Evolutionary conservation across 2,329 filamentous ascomycete species (phyloP).

Genomic region (Fusarium metavorans): DNA sequence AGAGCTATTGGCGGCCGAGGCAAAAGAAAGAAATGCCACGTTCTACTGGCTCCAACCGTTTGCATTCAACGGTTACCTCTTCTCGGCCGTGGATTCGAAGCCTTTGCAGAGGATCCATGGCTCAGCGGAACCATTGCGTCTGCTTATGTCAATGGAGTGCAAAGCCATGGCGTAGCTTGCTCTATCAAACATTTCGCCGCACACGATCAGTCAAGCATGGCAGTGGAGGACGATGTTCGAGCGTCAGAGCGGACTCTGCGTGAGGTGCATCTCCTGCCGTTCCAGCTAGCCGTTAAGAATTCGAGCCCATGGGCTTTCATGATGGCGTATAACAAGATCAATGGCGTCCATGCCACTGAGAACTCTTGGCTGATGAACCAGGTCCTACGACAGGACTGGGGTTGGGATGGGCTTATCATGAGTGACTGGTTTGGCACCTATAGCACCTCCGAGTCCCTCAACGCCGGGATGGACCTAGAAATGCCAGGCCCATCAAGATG

Average conservation of each 20-base stretch:
- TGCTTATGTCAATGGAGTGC: constrained; percentile 49
- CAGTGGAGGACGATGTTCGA: constrained; percentile 27
- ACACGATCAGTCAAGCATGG: constrained; percentile 48
- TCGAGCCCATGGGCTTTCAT: constrained; percentile 51
- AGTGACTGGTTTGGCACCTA: constrained; percentile 51
- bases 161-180: constrained; percentile 51
- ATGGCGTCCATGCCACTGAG: constrained; percentile 49
- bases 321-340: constrained; percentile 49
- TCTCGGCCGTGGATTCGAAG: constrained; percentile 55
- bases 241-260: constrained; percentile 22
- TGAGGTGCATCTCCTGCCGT: constrained; percentile 48
- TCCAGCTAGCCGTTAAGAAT: constrained; percentile 51
- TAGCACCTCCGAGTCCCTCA: constrained; percentile 43
- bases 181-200: constrained; percentile 57
- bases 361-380: constrained; percentile 23
- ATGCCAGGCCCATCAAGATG: constrained; percentile 49
- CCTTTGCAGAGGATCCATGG: constrained; percentile 55
- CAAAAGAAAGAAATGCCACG: constrained; percentile 72
- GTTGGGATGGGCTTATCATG: constrained; percentile 35
- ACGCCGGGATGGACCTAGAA: constrained; percentile 45
- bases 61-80: constrained; percentile 56
- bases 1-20: constrained; percentile 65
- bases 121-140: constrained; percentile 51
- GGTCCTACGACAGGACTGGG: constrained; percentile 48
- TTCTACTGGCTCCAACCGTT: constrained; percentile 59